Conservation (phyloP, 2,329 filamentous ascomycete species). For the Talaromyces funiculosus region DNA sequence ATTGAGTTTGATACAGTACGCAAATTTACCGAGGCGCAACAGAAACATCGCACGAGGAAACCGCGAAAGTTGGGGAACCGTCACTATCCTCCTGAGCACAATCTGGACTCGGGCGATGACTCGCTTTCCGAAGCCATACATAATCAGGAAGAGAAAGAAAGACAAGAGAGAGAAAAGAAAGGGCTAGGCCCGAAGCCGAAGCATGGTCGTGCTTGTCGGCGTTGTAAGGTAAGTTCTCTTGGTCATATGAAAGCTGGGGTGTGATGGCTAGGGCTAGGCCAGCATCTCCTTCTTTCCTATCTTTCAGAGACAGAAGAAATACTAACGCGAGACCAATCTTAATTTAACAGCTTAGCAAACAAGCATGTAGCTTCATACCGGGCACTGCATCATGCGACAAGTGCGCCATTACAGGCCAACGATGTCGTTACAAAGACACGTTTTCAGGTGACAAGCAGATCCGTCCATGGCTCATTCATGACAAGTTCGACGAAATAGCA, state of each 20-base stretch:
- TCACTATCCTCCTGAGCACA: background rate
- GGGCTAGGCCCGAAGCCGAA: background rate
- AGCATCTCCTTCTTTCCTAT: background rate
- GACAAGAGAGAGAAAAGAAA: background rate
- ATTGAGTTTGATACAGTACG: background rate
- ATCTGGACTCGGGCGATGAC: slow-evolving; percentile 3
- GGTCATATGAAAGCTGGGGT: background rate
- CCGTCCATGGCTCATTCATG: background rate
- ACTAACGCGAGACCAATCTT: background rate
- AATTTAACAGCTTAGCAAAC: background rate
- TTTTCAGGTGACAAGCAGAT: background rate
- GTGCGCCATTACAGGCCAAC: background rate
- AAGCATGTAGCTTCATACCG: background rate
- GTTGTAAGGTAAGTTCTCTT: slow-evolving; percentile 10
- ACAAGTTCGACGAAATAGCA: background rate
- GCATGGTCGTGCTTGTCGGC: slow-evolving; percentile 2
- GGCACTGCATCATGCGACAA: background rate
- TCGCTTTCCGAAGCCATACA: slow-evolving; percentile 1
- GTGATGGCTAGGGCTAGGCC: background rate
- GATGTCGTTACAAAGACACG: slow-evolving; percentile 10
- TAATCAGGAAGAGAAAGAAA: background rate
- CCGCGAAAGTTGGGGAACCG: background rate
- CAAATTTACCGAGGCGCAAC: background rate
- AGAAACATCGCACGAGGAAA: background rate
- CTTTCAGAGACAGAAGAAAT: background rate